These are phyloP conservation scores for Luffa acutangula DNA, from an alignment of 306 rosid genomes.

Conservation along the genomic window DNA sequence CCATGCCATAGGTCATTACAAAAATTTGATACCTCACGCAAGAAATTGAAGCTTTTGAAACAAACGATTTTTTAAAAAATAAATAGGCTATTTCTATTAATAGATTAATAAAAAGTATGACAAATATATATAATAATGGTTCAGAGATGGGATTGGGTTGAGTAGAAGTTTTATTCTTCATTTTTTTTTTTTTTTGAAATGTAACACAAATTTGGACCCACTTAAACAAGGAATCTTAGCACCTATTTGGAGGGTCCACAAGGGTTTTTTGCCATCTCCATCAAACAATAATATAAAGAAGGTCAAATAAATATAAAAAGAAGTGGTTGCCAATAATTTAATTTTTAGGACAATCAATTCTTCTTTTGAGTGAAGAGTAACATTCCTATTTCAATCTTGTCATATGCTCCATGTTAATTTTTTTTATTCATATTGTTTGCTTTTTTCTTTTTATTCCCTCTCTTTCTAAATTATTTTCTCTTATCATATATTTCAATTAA, in stretches of 20 bases:
- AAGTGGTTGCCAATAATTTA: not conserved
- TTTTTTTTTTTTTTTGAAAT: not conserved
- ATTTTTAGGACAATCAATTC: not conserved
- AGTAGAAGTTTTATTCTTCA: not conserved
- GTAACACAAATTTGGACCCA: not conserved
- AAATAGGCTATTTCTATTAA: too few relatives aligned
- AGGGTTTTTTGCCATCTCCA: not conserved
- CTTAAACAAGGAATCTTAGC: not conserved
- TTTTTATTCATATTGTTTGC: not conserved
- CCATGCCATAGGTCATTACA: too few relatives aligned
- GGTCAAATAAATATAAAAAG: slow-evolving; percentile 1
- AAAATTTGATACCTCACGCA: too few relatives aligned
- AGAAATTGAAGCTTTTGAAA: not conserved
- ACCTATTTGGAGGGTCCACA: not conserved
- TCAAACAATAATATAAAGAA: not conserved
- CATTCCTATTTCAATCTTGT: not conserved
- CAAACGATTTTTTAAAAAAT: too few relatives aligned
- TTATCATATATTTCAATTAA: not conserved
- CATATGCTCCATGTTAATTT: not conserved
- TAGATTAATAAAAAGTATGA: too few relatives aligned
- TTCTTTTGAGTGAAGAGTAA: not conserved
- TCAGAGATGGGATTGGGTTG: not conserved
- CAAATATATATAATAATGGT: too few relatives aligned
- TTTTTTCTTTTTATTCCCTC: not conserved
- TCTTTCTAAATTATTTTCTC: not conserved